phyloP scores from a whole-genome alignment of 106 monocot species.

The Amphibolis antarctica region DNA sequence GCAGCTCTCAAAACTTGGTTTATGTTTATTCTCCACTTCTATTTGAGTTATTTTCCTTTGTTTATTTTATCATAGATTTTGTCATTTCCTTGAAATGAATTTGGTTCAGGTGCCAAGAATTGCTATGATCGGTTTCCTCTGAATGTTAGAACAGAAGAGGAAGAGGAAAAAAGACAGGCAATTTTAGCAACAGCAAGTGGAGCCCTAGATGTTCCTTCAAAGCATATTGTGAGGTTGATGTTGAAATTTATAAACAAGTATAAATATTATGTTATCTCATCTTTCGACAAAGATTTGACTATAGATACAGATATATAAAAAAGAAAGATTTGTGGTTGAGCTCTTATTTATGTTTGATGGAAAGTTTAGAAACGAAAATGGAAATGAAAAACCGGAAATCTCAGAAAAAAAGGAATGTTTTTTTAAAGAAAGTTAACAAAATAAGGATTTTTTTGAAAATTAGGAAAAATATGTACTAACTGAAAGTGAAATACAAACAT shows the following conservation, averaged over 20 bases:
- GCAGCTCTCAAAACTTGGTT: background rate
- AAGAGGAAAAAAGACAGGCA: constrained; percentile 73
- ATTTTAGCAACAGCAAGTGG: constrained; percentile 64
- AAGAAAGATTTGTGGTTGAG: background rate
- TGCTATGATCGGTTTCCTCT: constrained; percentile 76
- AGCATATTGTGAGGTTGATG: constrained; percentile 36
- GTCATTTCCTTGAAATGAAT: no score
- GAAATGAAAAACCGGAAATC: no score
- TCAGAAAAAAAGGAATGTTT: no score
- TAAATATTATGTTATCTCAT: background rate
- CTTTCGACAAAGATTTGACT: no score
- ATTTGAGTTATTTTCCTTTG: background rate
- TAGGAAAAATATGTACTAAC: no score
- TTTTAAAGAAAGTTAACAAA: no score
- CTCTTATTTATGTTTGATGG: no score
- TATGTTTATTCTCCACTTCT: background rate
- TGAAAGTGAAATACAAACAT: no score
- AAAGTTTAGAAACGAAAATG: no score
- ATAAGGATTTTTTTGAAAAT: no score
- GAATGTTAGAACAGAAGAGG: constrained; percentile 70
- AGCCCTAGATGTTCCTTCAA: constrained; percentile 34
- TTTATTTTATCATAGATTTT: background rate
- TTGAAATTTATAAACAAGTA: background rate
- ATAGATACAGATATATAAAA: no score
- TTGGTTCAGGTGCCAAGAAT: constrained; percentile 27